A percentile compares a stretch with the other conserved stretches of the same genome.
Conservation (phyloP, 441 rosid species). For the Sinapis alba region DNA sequence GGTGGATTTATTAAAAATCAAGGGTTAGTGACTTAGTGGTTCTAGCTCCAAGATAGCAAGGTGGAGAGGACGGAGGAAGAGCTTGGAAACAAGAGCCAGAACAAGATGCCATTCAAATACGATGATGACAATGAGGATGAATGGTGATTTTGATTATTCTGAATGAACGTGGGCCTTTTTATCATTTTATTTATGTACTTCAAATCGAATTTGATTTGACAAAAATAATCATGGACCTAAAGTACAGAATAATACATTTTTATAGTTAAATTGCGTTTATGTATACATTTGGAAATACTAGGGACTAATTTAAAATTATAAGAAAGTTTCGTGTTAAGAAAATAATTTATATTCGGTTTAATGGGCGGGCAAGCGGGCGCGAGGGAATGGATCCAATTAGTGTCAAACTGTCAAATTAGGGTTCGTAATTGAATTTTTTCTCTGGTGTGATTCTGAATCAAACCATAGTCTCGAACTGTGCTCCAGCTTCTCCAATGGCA, state of each 20-base stretch:
- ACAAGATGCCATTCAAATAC: too few relatives aligned
- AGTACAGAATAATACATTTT: neutral
- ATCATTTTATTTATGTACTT: too few relatives aligned
- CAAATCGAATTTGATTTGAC: neutral
- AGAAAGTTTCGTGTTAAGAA: neutral
- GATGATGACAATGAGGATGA: too few relatives aligned
- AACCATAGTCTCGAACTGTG: neutral
- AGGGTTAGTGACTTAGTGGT: too few relatives aligned
- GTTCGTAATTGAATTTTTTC: neutral
- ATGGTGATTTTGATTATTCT: too few relatives aligned
- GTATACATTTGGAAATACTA: neutral
- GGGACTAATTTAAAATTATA: conserved; percentile 12
- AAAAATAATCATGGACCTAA: neutral
- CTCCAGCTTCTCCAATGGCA: conserved; percentile 50
- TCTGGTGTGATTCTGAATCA: neutral
- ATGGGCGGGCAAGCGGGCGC: conserved; percentile 17
- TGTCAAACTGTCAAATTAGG: neutral
- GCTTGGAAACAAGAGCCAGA: too few relatives aligned
- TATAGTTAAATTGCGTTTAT: neutral
- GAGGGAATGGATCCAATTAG: conserved; percentile 30
- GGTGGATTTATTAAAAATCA: too few relatives aligned
- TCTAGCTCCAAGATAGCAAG: too few relatives aligned
- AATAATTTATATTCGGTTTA: neutral
- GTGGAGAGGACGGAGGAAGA: too few relatives aligned
- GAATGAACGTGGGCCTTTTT: too few relatives aligned